Base-by-base conservation (phyloP, 805 yeast genomes). In the Pichia nanzhaoensis region DNA sequence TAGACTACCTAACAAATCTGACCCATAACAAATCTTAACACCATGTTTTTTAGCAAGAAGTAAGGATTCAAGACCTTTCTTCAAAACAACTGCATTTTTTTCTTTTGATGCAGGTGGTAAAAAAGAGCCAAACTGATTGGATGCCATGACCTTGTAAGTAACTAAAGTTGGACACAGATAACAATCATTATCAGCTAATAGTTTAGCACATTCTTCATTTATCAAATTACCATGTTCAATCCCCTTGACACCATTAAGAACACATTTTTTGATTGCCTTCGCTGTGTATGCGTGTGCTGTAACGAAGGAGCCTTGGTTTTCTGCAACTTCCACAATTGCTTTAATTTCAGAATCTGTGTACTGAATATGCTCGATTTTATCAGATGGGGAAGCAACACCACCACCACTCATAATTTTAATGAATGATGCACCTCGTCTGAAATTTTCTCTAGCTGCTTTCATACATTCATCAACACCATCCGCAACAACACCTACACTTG, bases 371-470 rank as follows among this genome's bases (percentile, higher is more conserved):
- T 52, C 46, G n/a, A 57, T 47, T 34, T 52, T 49, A 44, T 58
- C 62, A 13, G 58, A 50, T 28, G 63, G 63, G 6, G 63, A 59
- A 10, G 60, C 61, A 34, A 59, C 63, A 31, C 63, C 62, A 22
- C 64, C 64, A 39, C 61, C 52, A 16, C 60, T 58, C 61, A 59
- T 59, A 34, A 59, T 56, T 44, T 59, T 59, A 39, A 59, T 49
- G 39, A 59, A 58, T 21, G 51, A 47, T 1, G 61, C 60, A 5
- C 63, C 64, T 24, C 54, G 44, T 45, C 63, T 51, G 33, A 59
- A 50, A 27, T 54, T 50, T 17, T 58, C 64, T 46, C 64, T 54
- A 2, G 58, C 51, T 8, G 55, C 52, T 30, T 49, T 53, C 30
- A 53, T 46, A 47, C 61, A 57, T 37, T 53, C 60, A 2, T 56